Percentiles rank a stretch among this genome's conserved stretches.
phyloP scores from a whole-genome alignment of 2,329 filamentous ascomycete species.

The Pseudogymnoascus pannorum region DNA sequence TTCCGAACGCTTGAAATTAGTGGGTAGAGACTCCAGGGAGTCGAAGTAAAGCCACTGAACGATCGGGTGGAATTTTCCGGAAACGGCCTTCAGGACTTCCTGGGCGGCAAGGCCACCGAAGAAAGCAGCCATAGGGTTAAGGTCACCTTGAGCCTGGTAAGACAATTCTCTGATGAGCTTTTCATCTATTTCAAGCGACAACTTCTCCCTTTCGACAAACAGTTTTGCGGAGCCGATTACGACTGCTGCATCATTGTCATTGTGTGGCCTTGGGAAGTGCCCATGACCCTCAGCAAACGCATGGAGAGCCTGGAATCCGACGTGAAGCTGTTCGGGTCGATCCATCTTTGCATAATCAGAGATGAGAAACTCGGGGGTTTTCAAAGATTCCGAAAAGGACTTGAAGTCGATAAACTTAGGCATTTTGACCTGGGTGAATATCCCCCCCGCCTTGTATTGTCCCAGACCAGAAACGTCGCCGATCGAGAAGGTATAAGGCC shows the following conservation, averaged over 20 bases:
- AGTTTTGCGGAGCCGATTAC: constrained; percentile 68
- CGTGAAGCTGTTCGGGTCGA: constrained; percentile 81
- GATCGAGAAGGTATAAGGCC: constrained; percentile 95
- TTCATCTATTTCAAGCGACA: constrained; percentile 81
- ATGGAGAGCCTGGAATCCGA: constrained; percentile 88
- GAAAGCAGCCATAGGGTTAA: constrained; percentile 88
- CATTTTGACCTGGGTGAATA: constrained; percentile 98
- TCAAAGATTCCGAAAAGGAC: constrained; percentile 66
- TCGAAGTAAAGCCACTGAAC: constrained; percentile 97
- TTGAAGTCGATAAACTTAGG: constrained; percentile 90
- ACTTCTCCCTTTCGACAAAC: constrained; percentile 65
- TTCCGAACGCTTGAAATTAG: constrained; percentile 65
- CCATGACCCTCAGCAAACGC: constrained; percentile 71
- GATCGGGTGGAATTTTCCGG: constrained; percentile 95
- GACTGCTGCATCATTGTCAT: constrained; percentile 74
- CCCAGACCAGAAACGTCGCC: constrained; percentile 85
- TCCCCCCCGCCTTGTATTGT: constrained; percentile 77
- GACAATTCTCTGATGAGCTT: constrained; percentile 89
- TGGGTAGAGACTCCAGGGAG: constrained; percentile 88
- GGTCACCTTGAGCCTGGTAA: constrained; percentile 86
- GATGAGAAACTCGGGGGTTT: constrained; percentile 81
- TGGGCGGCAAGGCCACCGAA: constrained; percentile 92
- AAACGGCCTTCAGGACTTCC: constrained; percentile 93
- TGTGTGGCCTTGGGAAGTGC: constrained; percentile 72
- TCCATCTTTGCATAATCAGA: constrained; percentile 99